Base-by-base conservation (phyloP, 306 rosid species). In the Cucumis cinereus region DNA sequence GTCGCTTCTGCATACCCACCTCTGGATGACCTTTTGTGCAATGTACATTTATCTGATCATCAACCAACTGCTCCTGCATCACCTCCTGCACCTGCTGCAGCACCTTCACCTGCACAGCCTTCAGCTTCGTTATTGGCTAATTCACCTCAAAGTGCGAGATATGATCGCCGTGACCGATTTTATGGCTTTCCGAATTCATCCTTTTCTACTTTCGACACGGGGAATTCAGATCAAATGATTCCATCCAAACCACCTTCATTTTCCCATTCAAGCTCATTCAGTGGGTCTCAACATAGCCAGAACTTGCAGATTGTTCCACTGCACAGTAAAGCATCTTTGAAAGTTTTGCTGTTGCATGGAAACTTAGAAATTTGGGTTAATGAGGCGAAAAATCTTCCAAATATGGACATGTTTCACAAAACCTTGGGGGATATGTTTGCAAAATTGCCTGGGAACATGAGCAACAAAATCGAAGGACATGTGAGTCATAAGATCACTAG, bases 351-450 rank as follows among this genome's bases (percentile, higher is more conserved):
- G 24, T 78, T 94, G 28, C 99, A 92, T 85, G 99, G 99, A 70
- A 86, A 84, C 86, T 86, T 94, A 40, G 99, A 94, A 82, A 94
- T 94, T 66, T 89, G 91, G 86, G 80, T 94, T 61, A 80, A 84
- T 75, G 84, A 78, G 47, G 99, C 99, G 19, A 82, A 54, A 33
- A 81, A 90, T 80, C 96, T 94, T 83, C 99, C 99, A 6, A 94
- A 94, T 80, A 86, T 92, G 97, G 99, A 94, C 84, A 90, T 90
- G 97, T 94, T 94, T 82, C 99, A 94, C 81, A 94, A 86, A 75
- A 92, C 97, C 36, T 81, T 92, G 64, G 97, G 93, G 52, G 96
- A 89, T 75, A 10, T 94, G 87, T 82, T 94, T 77, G 56, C 83
- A 33, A 89, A 5, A 40, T 81, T 90, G 28, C 92, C 93, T 26